Percentiles rank a stretch among this genome's conserved stretches.
These are phyloP conservation scores for Candida saitoana DNA, from an alignment of 805 yeast genomes.

Conservation along the genomic window DNA sequence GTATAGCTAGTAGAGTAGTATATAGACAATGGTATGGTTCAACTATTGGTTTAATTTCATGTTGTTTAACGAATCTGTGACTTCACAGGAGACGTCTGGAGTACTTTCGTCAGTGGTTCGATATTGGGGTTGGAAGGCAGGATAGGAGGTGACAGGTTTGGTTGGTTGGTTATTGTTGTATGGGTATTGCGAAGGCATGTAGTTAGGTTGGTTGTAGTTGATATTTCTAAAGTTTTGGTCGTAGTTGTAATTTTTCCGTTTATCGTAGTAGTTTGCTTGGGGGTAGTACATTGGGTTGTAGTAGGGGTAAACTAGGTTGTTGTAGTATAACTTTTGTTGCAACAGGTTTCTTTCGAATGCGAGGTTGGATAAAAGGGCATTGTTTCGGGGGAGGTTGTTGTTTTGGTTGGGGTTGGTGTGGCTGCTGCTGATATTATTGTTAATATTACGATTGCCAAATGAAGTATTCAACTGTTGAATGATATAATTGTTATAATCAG, in stretches of 20 bases:
- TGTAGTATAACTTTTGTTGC: constrained; percentile 30
- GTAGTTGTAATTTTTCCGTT: background rate
- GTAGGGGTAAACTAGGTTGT: constrained; percentile 8
- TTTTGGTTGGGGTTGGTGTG: background rate
- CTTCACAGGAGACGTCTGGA: background rate
- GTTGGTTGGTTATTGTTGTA: background rate
- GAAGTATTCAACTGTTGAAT: constrained; percentile 17
- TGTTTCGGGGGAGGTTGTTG: constrained; percentile 3
- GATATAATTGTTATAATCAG: constrained; percentile 33
- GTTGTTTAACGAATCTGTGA: background rate
- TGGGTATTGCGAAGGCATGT: background rate
- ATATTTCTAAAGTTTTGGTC: background rate
- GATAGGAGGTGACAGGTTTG: background rate
- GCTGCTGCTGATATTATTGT: background rate
- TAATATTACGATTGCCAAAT: background rate
- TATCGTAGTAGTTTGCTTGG: background rate
- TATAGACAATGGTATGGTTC: background rate
- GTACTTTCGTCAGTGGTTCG: background rate
- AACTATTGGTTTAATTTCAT: background rate
- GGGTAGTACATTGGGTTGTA: constrained; percentile 1
- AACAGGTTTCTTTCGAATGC: constrained; percentile 31
- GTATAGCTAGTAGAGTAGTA: background rate
- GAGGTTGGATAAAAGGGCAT: constrained; percentile 17
- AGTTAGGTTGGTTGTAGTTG: background rate
- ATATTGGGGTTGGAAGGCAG: background rate